Base-by-base conservation (phyloP, 2,329 filamentous ascomycete genomes). In the Simplicillium sp. region DNA sequence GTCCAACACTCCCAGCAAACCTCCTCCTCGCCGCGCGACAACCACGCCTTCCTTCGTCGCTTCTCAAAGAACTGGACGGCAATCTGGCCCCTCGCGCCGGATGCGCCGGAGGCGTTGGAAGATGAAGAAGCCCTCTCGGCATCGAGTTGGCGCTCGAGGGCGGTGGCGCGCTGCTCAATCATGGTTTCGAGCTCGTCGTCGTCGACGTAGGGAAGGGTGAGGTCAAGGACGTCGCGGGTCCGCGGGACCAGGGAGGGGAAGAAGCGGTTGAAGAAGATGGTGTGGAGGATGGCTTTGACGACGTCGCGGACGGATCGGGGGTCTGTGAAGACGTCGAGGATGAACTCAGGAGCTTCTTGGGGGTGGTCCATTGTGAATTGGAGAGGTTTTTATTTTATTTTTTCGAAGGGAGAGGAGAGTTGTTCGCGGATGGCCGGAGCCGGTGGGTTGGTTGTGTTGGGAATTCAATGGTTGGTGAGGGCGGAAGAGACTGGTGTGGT, bases 251-350 rank as follows among this genome's bases (percentile, higher is more conserved):
- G 76, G 44, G 87, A 82, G 43, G 87, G 87, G 71, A 97, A 96
- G 76, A 90, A 94, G 56, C 92, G 84, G 68, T 96, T 89, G 75
- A 97, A 97, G 78, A 97, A 98, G 61, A 97, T 96, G 38, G 89
- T 94, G 62, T 96, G 89, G 38, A 97, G 76, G 59, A 96, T 85
- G 48, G 85, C 90, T 79, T 90, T 89, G 47, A 97, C 82, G 41
- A 97, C 84, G 58, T 97, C 90, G 61, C 85, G 87, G 50, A 96
- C 87, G 41, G 84, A 92, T 34, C 79, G 77, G 39, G 87, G 86
- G 64, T 97, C 92, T 44, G 89, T 86, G 60, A 96, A 94, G 57
- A 94, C 82, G 60, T 96, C 89, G 59, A 98, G 77, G 51, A 86
- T 87, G 67, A 94, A 95, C 65, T 96, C 88, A 54, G 87, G 87